phyloP scores from a whole-genome alignment of 108 stramenopile species.

The Schizochytrium sp. region DNA sequence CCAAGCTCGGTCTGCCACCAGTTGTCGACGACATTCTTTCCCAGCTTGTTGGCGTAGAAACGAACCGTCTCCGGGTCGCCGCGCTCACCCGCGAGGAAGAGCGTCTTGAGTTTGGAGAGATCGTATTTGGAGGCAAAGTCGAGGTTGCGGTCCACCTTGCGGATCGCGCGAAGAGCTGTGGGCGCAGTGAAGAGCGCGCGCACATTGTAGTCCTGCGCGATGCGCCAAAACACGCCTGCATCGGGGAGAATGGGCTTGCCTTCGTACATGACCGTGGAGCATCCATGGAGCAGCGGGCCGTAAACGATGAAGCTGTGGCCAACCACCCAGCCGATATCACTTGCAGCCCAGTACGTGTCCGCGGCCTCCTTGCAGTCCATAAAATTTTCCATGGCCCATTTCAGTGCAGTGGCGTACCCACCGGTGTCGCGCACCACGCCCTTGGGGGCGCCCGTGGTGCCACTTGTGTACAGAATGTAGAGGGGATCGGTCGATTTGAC shows the following conservation, averaged over 20 bases:
- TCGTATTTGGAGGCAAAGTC: slow-evolving; percentile 34
- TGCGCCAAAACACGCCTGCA: slow-evolving; percentile 63
- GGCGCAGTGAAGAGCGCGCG: slow-evolving; percentile 63
- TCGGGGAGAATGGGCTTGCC: slow-evolving; percentile 73
- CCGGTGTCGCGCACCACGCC: slow-evolving; percentile 65
- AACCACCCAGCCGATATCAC: slow-evolving; percentile 65
- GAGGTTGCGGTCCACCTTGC: slow-evolving; percentile 42
- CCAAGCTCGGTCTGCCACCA: slow-evolving; percentile 71
- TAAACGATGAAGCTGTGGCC: slow-evolving; percentile 63
- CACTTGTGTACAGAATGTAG: slow-evolving; percentile 61
- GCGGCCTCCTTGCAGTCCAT: slow-evolving; percentile 55
- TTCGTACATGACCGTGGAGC: slow-evolving; percentile 62
- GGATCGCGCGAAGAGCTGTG: slow-evolving; percentile 65
- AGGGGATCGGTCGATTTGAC: slow-evolving; percentile 50
- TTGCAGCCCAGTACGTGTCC: slow-evolving; percentile 57
- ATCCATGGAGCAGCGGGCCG: slow-evolving; percentile 62
- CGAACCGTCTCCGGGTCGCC: slow-evolving; percentile 61
- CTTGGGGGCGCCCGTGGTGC: slow-evolving; percentile 68
- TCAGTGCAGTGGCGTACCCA: slow-evolving; percentile 54
- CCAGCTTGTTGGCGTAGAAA: slow-evolving; percentile 41
- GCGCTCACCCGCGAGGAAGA: slow-evolving; percentile 66
- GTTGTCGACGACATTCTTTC: slow-evolving; percentile 46
- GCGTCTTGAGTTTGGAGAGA: slow-evolving; percentile 35
- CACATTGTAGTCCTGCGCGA: slow-evolving; percentile 57
- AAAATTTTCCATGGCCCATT: slow-evolving; percentile 56